phyloP scores from a whole-genome alignment of 2,329 filamentous ascomycete genomes.

The Emergomyces orientalis region DNA sequence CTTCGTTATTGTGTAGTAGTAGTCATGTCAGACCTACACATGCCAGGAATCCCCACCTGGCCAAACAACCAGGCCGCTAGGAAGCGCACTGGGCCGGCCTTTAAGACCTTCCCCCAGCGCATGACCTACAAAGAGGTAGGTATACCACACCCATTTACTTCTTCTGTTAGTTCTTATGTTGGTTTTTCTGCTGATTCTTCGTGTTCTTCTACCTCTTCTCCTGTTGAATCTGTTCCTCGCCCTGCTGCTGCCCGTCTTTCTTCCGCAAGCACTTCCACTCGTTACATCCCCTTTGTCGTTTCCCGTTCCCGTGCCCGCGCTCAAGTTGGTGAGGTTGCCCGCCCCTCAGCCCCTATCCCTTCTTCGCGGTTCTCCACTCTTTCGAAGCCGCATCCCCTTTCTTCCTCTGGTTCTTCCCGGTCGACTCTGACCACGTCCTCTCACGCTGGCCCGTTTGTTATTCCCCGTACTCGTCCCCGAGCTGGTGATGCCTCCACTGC shows the following conservation, averaged over 20 bases:
- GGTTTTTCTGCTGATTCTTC: conserved; percentile 6
- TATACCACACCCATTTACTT: neutral
- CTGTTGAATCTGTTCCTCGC: conserved; percentile 5
- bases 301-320: neutral
- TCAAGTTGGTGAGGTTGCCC: neutral
- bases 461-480: conserved; percentile 12
- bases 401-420: conserved; percentile 1
- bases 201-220: conserved; percentile 9
- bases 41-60: neutral
- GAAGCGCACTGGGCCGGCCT: neutral
- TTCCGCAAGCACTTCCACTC: conserved; percentile 1
- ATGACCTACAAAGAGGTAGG: neutral
- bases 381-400: neutral
- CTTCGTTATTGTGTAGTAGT: neutral
- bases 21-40: neutral
- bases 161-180: neutral
- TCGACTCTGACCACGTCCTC: conserved; percentile 3
- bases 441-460: conserved; percentile 5
- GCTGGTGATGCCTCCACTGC: neutral
- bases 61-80: neutral
- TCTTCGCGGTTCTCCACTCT: neutral
- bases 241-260: conserved; percentile 1
- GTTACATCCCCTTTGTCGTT: neutral
- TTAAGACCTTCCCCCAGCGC: neutral
- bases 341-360: neutral